Percentiles rank a stretch among this genome's conserved stretches.
These are phyloP conservation scores for Mytilinidion resinicola DNA, from an alignment of 495 filamentous ascomycete genomes.

Conservation along the genomic window DNA sequence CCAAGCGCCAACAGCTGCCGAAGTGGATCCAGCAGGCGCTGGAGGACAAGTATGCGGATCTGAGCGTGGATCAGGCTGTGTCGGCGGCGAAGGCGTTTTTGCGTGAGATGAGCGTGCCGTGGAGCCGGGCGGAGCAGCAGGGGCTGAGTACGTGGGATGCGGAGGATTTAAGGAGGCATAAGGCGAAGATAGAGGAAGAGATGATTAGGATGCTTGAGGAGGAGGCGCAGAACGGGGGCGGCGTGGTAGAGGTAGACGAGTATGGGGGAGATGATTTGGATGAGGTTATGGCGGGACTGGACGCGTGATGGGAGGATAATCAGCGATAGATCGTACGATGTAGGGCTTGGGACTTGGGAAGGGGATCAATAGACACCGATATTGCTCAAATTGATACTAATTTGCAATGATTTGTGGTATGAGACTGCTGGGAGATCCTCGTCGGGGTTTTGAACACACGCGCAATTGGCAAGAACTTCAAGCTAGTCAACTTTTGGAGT, in stretches of 20 bases:
- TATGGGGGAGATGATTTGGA: conserved; percentile 23
- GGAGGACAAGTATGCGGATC: conserved; percentile 71
- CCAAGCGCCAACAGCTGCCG: conserved; percentile 83
- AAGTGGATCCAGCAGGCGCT: conserved; percentile 96
- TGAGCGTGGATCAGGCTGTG: conserved; percentile 95
- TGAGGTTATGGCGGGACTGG: conserved; percentile 23
- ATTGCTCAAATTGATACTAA: too few relatives aligned
- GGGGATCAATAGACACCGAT: too few relatives aligned
- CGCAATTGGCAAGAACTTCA: too few relatives aligned
- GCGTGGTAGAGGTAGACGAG: conserved; percentile 19
- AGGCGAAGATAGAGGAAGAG: conserved; percentile 68
- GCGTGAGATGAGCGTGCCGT: conserved; percentile 83
- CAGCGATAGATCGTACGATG: too few relatives aligned
- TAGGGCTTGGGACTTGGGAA: too few relatives aligned
- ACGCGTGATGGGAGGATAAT: neutral
- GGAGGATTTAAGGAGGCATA: conserved; percentile 66
- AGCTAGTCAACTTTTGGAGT: too few relatives aligned
- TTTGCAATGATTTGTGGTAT: too few relatives aligned
- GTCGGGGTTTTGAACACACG: too few relatives aligned
- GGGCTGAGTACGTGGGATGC: conserved; percentile 89
- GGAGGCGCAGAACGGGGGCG: conserved; percentile 2
- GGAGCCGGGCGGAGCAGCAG: conserved; percentile 73
- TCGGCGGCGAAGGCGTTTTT: conserved; percentile 83
- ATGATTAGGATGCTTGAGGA: conserved; percentile 40
- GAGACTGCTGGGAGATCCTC: too few relatives aligned